A percentile compares a stretch with the other conserved stretches of the same genome.
Evolutionary conservation across 495 filamentous ascomycete genomes (phyloP).

Genomic region (Hypomontagnella monticulosa): DNA sequence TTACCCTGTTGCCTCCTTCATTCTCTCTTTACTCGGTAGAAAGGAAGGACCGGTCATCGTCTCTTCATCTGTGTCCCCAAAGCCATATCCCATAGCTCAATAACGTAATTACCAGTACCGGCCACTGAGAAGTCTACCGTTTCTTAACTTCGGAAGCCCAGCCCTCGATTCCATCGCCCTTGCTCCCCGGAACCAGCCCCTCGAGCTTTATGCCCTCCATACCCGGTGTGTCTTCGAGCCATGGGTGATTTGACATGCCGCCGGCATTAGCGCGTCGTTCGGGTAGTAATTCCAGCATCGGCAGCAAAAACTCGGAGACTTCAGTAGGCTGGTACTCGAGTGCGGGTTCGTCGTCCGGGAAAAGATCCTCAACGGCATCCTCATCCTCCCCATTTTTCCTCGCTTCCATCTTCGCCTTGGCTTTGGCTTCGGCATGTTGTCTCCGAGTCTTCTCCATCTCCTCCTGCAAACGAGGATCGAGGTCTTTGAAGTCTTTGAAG

Average conservation of each 20-base stretch:
- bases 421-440: conserved; percentile 66
- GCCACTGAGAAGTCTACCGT: conserved; percentile 59
- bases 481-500: conserved; percentile 70
- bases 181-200: conserved; percentile 76
- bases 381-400: conserved; percentile 46
- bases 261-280: conserved; percentile 93
- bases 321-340: conserved; percentile 46
- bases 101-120: conserved; percentile 17
- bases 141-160: conserved; percentile 94
- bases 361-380: conserved; percentile 44
- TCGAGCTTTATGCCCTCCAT: conserved; percentile 83
- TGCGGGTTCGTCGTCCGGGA: conserved; percentile 37
- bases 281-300: conserved; percentile 91
- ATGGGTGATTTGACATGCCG: conserved; percentile 86
- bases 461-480: conserved; percentile 36
- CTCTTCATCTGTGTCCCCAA: no score
- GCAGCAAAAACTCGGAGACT: conserved; percentile 85
- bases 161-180: conserved; percentile 93
- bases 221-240: conserved; percentile 82
- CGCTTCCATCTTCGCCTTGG: conserved; percentile 50
- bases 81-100: no score
- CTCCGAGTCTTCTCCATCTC: conserved; percentile 43
- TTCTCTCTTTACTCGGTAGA: conserved; percentile 13
- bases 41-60: conserved; percentile 18
- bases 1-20: not conserved